Conservation (phyloP, 202 grass and related monocot genomes). For the Dendrocalamus latiflorus region DNA sequence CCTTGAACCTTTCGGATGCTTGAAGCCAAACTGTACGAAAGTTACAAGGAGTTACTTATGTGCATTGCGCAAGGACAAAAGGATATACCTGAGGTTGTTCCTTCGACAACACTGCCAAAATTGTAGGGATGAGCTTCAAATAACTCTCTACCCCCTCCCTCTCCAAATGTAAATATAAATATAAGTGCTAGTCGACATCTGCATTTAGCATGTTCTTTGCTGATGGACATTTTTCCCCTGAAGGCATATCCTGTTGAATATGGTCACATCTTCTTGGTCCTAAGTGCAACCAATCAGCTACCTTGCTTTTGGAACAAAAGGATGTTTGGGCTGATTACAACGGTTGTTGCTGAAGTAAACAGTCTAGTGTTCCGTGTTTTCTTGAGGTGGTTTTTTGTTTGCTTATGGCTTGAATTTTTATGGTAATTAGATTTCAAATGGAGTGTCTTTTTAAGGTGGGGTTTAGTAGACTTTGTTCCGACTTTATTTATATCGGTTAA, state of each 20-base stretch:
- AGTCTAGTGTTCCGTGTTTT: conserved; percentile 50
- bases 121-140: not conserved
- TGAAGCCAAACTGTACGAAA: conserved; percentile 31
- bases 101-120: conserved; percentile 34
- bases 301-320: conserved; percentile 41
- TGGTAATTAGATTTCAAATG: no score
- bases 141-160: not conserved
- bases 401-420: no score
- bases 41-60: conserved; percentile 22
- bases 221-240: conserved; percentile 8
- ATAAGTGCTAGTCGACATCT: conserved; percentile 2
- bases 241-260: conserved; percentile 70
- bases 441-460: no score
- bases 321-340: conserved; percentile 44
- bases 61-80: conserved; percentile 64
- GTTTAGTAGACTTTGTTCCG: no score
- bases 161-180: not conserved
- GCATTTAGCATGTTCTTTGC: not conserved
- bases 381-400: not conserved
- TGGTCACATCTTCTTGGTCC: conserved; percentile 60
- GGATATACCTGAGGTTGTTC: conserved; percentile 44
- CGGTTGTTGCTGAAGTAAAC: conserved; percentile 51
- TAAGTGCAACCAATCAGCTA: conserved; percentile 25
- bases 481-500: no score
- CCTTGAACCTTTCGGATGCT: not conserved